phyloP scores from a whole-genome alignment of 805 yeast species.

The Wickerhamiella cacticola region DNA sequence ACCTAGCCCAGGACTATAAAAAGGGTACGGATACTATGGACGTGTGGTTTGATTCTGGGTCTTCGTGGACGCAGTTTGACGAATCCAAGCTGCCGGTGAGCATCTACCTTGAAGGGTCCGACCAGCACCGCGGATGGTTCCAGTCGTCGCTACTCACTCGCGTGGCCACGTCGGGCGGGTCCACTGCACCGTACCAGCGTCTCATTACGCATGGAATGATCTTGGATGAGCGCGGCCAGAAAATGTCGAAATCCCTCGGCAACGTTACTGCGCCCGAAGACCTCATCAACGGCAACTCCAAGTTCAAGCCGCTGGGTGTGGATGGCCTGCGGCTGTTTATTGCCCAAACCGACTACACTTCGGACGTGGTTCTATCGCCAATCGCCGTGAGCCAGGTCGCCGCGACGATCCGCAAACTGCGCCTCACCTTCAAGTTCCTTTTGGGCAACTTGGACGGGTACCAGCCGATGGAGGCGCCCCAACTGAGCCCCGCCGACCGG shows the following conservation, averaged over 20 bases:
- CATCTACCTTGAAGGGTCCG: conserved; percentile 92
- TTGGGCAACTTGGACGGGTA: conserved; percentile 59
- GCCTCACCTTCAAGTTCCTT: conserved; percentile 69
- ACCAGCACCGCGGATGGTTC: conserved; percentile 98
- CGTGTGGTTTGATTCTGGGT: conserved; percentile 98
- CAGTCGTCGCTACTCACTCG: conserved; percentile 83
- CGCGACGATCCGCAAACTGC: conserved; percentile 66
- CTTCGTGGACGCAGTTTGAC: conserved; percentile 64
- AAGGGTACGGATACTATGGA: conserved; percentile 92
- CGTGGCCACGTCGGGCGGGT: conserved; percentile 35
- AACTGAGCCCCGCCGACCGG: conserved; percentile 37
- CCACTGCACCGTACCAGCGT: conserved; percentile 52
- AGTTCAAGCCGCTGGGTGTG: conserved; percentile 48
- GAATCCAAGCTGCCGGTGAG: conserved; percentile 37
- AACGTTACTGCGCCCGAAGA: conserved; percentile 62
- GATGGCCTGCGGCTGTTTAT: conserved; percentile 88
- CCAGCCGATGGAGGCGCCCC: conserved; percentile 19
- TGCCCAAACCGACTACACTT: conserved; percentile 76
- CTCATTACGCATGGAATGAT: conserved; percentile 91
- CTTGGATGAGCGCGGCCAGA: conserved; percentile 69
- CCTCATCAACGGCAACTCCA: conserved; percentile 33
- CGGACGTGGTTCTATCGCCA: conserved; percentile 65
- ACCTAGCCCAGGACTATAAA: conserved; percentile 34
- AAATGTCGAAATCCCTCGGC: conserved; percentile 91
- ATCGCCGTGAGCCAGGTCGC: conserved; percentile 62